Base-by-base conservation (phyloP, 805 yeast species). In the Nakazawaea peltata region DNA sequence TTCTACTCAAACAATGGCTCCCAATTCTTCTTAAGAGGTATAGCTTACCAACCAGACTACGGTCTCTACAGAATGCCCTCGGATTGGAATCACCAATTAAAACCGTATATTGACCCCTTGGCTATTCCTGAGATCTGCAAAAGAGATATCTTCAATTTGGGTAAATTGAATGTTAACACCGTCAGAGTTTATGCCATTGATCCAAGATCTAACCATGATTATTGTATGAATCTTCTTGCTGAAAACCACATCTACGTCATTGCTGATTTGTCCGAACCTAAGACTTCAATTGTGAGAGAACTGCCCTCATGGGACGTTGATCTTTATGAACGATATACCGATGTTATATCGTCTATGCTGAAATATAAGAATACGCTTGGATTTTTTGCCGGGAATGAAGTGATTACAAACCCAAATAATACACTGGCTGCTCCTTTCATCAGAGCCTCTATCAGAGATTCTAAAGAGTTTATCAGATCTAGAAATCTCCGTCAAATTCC, bases 361-460 rank as follows among this genome's bases (percentile, higher is more conserved):
- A 58, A 63, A 32, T 63, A 59, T 44, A 33, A 48, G 28, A 64
- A 64, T 39, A 34, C 59, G 13, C 42, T 62, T 29, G 69, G 69
- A 4, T 59, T 62, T 39, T 47, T 63, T 33, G 65, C 62, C 5
- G 69, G 68, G 3, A 61, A 62, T 42, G 67, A 63, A 47, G 68
- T 63, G 12, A 42, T 62, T 19, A 57, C 54, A 33, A 49, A 63
- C 47, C 47, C 44, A 31, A 41, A 61, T 13, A 65, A 63, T 46
- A 61, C 66, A 12, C 65, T 59, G 36, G 67, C 69, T 21, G 62
- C 69, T 5, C 67, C 71, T 5, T 65, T 61, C 40, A 69, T 66
- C 24, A 65, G 62, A 52, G 71, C 71, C 19, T 69, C 71, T 11
- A 50, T 65, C 24, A 60, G 71, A 51, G 71, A 66, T 45, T 56